A percentile compares a stretch with the other conserved stretches of the same genome.
These are phyloP conservation scores for Tricharina praecox DNA, from an alignment of 495 filamentous ascomycete species.

Conservation along the genomic window DNA sequence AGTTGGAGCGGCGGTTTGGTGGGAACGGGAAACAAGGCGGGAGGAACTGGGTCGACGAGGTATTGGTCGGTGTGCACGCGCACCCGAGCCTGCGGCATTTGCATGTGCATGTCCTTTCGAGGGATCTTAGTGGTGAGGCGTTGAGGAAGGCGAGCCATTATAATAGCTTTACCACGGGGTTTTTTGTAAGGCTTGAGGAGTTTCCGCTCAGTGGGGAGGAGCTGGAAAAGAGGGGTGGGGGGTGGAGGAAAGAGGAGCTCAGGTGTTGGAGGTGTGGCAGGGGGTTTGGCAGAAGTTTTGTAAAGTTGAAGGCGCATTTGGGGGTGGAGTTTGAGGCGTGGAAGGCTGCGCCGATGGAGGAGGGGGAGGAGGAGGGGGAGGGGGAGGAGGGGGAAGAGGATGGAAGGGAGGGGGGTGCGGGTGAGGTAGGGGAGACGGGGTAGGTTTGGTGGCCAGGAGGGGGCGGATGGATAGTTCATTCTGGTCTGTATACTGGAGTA, in stretches of 20 bases:
- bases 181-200: conserved; percentile 64
- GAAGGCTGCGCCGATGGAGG: conserved; percentile 35
- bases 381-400: not conserved
- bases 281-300: conserved; percentile 56
- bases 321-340: conserved; percentile 64
- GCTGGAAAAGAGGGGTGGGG: conserved; percentile 32
- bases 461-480: too few relatives aligned
- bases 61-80: conserved; percentile 66
- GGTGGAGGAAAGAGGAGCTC: conserved; percentile 46
- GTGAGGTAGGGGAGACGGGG: not conserved
- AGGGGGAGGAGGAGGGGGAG: not conserved
- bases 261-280: conserved; percentile 72
- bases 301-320: conserved; percentile 61
- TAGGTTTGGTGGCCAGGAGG: too few relatives aligned
- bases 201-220: conserved; percentile 57
- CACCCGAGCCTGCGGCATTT: conserved; percentile 83
- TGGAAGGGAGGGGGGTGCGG: not conserved
- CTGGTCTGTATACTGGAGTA: too few relatives aligned
- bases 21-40: conserved; percentile 56
- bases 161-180: conserved; percentile 33
- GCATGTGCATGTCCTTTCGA: conserved; percentile 72
- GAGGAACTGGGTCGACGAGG: conserved; percentile 60
- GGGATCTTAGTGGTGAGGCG: conserved; percentile 50
- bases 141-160: conserved; percentile 80
- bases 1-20: conserved; percentile 58